phyloP scores from a whole-genome alignment of 441 rosid genomes.

The Geranium incanum region DNA sequence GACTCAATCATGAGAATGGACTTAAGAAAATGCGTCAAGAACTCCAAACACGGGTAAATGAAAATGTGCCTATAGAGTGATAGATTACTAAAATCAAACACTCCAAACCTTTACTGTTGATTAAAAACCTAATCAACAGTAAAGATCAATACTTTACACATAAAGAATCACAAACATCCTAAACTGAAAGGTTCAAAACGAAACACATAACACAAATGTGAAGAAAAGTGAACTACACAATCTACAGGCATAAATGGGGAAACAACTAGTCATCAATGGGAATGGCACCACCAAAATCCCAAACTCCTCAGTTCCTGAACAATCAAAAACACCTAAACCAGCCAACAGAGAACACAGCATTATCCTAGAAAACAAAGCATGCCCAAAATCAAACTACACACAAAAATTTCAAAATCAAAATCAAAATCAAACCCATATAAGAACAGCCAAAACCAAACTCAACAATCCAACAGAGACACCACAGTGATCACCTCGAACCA shows the following conservation, averaged over 20 bases:
- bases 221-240: background rate
- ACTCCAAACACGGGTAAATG: background rate
- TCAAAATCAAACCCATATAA: slow-evolving; percentile 10
- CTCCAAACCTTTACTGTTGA: background rate
- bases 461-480: slow-evolving; percentile 14
- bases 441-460: background rate
- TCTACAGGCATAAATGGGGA: background rate
- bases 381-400: background rate
- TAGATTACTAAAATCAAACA: too few species aligned
- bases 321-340: background rate
- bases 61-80: too few species aligned
- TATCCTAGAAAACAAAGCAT: background rate
- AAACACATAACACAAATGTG: background rate
- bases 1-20: background rate
- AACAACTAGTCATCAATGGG: background rate
- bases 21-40: background rate
- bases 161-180: background rate
- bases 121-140: background rate
- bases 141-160: background rate
- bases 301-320: background rate
- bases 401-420: slow-evolving; percentile 11
- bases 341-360: slow-evolving; percentile 8
- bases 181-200: background rate
- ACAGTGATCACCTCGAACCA: background rate
- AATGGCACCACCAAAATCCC: background rate